phyloP scores from a whole-genome alignment of 225 moss, liverwort and hornwort species.

The Marchantia paleacea region DNA sequence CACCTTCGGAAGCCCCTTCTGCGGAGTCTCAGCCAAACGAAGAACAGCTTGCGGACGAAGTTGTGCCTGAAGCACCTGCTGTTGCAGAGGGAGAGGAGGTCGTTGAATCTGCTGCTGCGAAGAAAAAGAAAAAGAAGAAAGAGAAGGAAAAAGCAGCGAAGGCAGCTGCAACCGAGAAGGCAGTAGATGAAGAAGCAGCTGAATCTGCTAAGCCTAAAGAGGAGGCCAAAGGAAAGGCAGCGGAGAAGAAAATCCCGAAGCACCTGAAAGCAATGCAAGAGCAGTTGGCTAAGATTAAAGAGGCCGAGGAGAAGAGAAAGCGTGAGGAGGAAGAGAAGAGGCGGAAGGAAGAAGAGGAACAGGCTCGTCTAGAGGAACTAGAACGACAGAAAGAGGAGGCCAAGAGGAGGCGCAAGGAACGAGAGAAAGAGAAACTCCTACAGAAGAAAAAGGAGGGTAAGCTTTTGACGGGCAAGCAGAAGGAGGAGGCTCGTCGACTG shows the following conservation, averaged over 20 bases:
- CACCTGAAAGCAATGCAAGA: conserved; percentile 99
- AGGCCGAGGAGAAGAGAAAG: conserved; percentile 85
- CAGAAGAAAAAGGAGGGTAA: conserved; percentile 98
- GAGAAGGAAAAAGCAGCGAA: conserved; percentile 83
- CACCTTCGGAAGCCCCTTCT: conserved; percentile 19
- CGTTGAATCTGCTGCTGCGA: conserved; percentile 86
- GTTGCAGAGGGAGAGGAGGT: conserved; percentile 53
- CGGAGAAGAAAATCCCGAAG: conserved; percentile 90
- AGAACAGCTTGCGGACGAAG: conserved; percentile 31
- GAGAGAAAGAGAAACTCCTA: conserved; percentile 92
- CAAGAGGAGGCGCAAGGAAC: conserved; percentile 78
- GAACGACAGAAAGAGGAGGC: conserved; percentile 89
- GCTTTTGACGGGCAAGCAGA: conserved; percentile 89
- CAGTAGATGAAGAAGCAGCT: conserved; percentile 42
- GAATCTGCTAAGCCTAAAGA: conserved; percentile 59
- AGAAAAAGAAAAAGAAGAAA: conserved; percentile 95
- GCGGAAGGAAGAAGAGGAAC: conserved; percentile 88
- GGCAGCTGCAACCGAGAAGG: conserved; percentile 55
- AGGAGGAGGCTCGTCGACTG: conserved; percentile 82
- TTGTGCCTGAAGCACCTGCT: conserved; percentile 27
- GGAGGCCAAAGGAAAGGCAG: conserved; percentile 63
- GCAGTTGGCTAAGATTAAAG: conserved; percentile 77
- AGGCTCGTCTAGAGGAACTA: conserved; percentile 63
- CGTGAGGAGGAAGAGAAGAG: conserved; percentile 93
- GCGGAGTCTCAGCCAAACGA: conserved; percentile 27